Evolutionary conservation across 2,329 filamentous ascomycete genomes (phyloP), one percentile per base, ranked within the genome.

Genomic region (Sclerotiophoma versabilis): DNA sequence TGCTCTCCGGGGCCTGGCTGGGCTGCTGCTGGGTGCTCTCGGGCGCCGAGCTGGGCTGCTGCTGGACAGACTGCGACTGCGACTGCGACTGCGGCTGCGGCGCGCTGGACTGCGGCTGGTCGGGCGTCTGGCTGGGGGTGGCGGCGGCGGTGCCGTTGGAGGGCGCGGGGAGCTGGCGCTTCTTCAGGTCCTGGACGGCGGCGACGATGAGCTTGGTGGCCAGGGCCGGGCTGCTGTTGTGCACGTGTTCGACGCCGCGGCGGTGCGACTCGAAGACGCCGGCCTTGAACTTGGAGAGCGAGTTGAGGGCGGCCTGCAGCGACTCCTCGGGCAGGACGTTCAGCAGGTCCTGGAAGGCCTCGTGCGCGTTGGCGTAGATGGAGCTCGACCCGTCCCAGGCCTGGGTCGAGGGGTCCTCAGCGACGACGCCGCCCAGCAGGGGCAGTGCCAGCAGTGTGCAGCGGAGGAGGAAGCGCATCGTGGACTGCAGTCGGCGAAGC

Each of bases 211-310:
- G 78, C 53, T 84, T 83, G 9, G 81, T 84, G 15, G 87, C 87
- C 30, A 90, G 78, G 30, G 82, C 79, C 19, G 85, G 82, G 67
- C 90, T 82, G 59, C 83, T 81, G 36, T 79, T 77, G 74, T 86
- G 83, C 23, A 89, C 80, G 27, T 82, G 84, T 71, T 89, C 84
- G 49, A 89, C 79, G 22, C 87, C 87, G 10, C 81, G 79, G 61
- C 80, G 81, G 66, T 89, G 87, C 59, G 85, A 84, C 59, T 84
- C 81, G 71, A 87, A 90, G 50, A 90, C 81, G 54, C 88, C 88
- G 68, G 90, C 83, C 69, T 86, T 83, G 75, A 87, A 91, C 67
- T 84, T 84, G 41, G 82, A 80, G 38, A 84, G 82, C 57, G 81
- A 78, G 71, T 90, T 86, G 26, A 92, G 79, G 47, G 89, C 83